Evolutionary conservation across 164 flowering plant genomes (phyloP), one percentile per base, ranked within the genome.

Genomic region (Vitis labrusca): DNA sequence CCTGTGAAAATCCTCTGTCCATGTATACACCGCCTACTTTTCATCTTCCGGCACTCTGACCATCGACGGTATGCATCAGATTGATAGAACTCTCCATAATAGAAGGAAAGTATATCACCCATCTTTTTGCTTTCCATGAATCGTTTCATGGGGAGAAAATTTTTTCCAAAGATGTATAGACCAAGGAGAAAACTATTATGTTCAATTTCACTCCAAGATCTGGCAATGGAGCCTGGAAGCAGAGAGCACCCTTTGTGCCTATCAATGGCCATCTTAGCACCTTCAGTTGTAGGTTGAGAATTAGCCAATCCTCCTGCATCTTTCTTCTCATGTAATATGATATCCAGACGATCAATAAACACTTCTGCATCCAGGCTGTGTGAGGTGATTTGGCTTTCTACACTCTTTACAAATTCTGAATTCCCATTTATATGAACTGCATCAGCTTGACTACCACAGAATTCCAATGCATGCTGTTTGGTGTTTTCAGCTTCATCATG

Each of bases 101-200:
- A 77, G 54, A 56, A 74, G 12, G 69, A 70, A 16, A 77, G 61
- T 27, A 77, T 55, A 50, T 73, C 77, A 16, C 63, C 77, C 74
- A 74, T 74, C 53, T n/a, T 19, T 62, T 77, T 77, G 29, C 64
- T 70, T 27, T 53, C 72, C 51, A 77, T 63, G 55, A 77, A 77
- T 67, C 59, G 70, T 62, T 59, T 73, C 12, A 77, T 73, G 2
- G 49, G 74, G 32, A 50, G 19, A 57, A 77, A 66, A 64, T 77
- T 71, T 65, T 77, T 77, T 62, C 80, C 80, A 70, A 77, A 74
- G 10, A 70, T 67, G 55, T 77, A 77, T 15, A 77, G 71, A 59
- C 74, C 72, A 10, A 77, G 65, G 37, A 71, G 65, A 67, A 74
- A 70, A 12, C 68, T 67, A 5, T 69, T 69, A 3, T 23, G 61